Evolutionary conservation across 1,139 yeast genomes (phyloP).

Genomic region (Taphrina betulina): DNA sequence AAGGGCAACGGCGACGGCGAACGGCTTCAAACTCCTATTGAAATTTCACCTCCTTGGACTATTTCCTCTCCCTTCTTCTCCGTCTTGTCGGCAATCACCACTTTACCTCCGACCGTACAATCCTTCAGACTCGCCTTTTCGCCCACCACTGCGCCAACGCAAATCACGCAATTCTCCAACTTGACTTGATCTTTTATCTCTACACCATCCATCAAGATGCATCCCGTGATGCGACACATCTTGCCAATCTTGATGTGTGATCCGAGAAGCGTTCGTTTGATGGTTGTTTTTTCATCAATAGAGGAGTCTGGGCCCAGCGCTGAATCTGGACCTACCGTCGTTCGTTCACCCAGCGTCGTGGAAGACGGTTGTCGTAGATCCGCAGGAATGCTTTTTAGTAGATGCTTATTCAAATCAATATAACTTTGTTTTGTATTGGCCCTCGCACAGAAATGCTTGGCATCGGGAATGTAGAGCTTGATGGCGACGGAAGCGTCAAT

Average conservation of each 20-base stretch:
- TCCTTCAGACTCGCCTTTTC: conserved; percentile 33
- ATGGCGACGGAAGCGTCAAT: not conserved
- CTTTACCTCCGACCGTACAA: conserved; percentile 35
- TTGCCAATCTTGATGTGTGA: conserved; percentile 74
- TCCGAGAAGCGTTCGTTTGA: conserved; percentile 81
- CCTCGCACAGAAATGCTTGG: conserved; percentile 32
- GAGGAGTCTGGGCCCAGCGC: conserved; percentile 60
- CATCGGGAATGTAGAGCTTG: conserved; percentile 12
- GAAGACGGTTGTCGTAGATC: conserved; percentile 15
- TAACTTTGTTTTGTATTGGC: conserved; percentile 33
- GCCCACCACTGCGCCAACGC: conserved; percentile 60
- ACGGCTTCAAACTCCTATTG: conserved; percentile 23
- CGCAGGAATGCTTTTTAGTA: conserved; percentile 16
- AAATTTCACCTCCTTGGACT: conserved; percentile 20
- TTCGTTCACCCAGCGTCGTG: conserved; percentile 49
- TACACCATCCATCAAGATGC: conserved; percentile 71
- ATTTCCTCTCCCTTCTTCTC: conserved; percentile 24
- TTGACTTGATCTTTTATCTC: conserved; percentile 62
- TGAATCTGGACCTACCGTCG: conserved; percentile 86
- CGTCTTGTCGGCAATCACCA: conserved; percentile 31
- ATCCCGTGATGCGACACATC: conserved; percentile 83
- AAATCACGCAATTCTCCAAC: conserved; percentile 86
- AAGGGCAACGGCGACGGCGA: too few relatives aligned
- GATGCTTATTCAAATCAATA: conserved; percentile 33
- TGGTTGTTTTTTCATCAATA: conserved; percentile 75